phyloP scores from a whole-genome alignment of 345 rosid genomes.

The Firmiana major region DNA sequence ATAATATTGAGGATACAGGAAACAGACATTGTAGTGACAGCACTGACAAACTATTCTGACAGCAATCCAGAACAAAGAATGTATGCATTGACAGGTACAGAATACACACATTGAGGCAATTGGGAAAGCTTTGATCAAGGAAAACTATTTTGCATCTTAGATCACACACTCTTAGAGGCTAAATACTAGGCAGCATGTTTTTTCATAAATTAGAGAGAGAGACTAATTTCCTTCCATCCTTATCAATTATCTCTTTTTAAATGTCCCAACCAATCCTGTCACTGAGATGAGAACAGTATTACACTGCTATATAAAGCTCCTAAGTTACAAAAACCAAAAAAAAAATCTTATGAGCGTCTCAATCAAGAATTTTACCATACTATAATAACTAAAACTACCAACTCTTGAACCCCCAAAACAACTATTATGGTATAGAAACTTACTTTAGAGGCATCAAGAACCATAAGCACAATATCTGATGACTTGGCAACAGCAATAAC shows the following conservation, averaged over 20 bases:
- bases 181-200: background rate
- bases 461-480: conserved; percentile 97
- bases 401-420: background rate
- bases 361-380: background rate
- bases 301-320: background rate
- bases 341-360: background rate
- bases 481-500: conserved; percentile 98
- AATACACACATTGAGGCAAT: background rate
- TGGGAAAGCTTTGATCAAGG: background rate
- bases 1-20: background rate
- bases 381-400: background rate
- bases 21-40: background rate
- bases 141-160: conserved; percentile 2
- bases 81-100: background rate
- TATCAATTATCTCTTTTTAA: background rate
- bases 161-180: background rate
- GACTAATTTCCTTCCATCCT: background rate
- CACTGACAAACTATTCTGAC: background rate
- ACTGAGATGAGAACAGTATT: background rate
- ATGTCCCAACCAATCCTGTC: background rate
- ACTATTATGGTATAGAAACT: conserved; percentile 23
- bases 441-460: conserved; percentile 99
- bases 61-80: background rate
- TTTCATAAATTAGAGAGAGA: background rate
- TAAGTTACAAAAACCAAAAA: background rate